Conservation (phyloP, 2,329 filamentous ascomycete genomes). For the Exophiala bonariae region DNA sequence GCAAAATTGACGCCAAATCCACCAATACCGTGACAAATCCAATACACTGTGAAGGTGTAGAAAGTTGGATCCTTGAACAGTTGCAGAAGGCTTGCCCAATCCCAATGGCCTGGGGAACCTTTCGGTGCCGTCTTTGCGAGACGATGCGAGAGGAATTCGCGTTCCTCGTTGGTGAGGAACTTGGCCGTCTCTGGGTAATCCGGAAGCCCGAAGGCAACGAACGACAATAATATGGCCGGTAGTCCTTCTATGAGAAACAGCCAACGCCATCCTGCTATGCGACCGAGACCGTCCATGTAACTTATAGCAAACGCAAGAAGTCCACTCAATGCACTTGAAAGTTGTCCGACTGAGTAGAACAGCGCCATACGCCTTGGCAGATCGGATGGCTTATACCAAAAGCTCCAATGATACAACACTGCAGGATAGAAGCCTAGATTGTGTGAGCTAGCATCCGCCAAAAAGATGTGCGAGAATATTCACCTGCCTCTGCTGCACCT, state of each 20-base stretch:
- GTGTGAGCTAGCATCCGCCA: no score
- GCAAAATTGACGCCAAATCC: constrained; percentile 43
- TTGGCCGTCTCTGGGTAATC: constrained; percentile 29
- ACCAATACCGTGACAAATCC: constrained; percentile 45
- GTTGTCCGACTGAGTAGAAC: constrained; percentile 59
- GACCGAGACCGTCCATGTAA: constrained; percentile 57
- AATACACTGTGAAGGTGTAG: constrained; percentile 40
- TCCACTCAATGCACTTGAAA: constrained; percentile 61
- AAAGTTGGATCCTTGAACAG: constrained; percentile 38
- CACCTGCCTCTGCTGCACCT: constrained; percentile 36
- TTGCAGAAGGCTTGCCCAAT: constrained; percentile 32
- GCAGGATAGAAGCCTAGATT: constrained; percentile 61
- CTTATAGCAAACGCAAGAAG: constrained; percentile 59
- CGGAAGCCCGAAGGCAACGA: constrained; percentile 24
- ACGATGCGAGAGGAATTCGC: constrained; percentile 34
- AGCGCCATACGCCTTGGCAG: constrained; percentile 57
- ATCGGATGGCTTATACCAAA: constrained; percentile 65
- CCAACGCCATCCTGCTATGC: constrained; percentile 61
- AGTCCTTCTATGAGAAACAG: constrained; percentile 58
- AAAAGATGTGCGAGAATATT: no score
- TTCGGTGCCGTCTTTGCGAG: constrained; percentile 26
- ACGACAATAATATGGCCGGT: constrained; percentile 30
- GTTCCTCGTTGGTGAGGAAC: constrained; percentile 15
- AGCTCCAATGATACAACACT: constrained; percentile 55
- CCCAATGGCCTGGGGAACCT: constrained; percentile 11